Percentiles rank a stretch among this genome's conserved stretches.
Conservation (phyloP, 345 rosid genomes). For the Boechera retrofracta region DNA sequence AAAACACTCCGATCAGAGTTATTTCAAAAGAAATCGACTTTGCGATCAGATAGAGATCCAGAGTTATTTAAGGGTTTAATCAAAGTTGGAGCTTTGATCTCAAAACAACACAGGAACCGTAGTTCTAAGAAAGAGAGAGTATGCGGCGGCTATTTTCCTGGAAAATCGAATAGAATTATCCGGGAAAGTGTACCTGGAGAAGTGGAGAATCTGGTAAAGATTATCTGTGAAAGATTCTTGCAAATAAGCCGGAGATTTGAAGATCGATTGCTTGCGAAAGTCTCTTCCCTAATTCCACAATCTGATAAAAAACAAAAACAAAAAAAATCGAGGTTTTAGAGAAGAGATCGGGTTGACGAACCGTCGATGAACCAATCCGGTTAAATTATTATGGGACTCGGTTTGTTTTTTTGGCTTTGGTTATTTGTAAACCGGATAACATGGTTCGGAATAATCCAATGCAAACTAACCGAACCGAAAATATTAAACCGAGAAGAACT, state of each 20-base stretch:
- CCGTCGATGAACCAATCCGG: conserved; percentile 35
- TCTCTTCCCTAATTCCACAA: conserved; percentile 23
- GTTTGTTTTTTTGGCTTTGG: background rate
- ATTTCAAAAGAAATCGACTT: conserved; percentile 10
- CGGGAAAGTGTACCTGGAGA: conserved; percentile 39
- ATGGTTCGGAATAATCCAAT: background rate
- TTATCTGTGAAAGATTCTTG: background rate
- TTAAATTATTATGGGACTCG: background rate
- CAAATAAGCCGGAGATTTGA: background rate
- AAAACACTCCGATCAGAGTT: conserved; percentile 23
- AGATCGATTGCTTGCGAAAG: conserved; percentile 30
- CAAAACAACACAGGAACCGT: background rate
- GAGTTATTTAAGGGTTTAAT: background rate
- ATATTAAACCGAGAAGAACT: too few species aligned
- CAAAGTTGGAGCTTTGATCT: conserved; percentile 11
- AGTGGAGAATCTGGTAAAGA: conserved; percentile 28
- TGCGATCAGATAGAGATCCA: background rate
- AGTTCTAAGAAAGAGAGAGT: conserved; percentile 1
- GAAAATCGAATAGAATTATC: background rate
- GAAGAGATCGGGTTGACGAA: conserved; percentile 31
- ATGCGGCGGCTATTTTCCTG: background rate
- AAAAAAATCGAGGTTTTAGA: background rate
- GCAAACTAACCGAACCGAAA: too few species aligned
- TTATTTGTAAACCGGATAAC: background rate
- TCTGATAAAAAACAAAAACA: background rate